Conservation (phyloP, 371 early-diverging fungal species). For the Sanchytrium tribonematis region DNA sequence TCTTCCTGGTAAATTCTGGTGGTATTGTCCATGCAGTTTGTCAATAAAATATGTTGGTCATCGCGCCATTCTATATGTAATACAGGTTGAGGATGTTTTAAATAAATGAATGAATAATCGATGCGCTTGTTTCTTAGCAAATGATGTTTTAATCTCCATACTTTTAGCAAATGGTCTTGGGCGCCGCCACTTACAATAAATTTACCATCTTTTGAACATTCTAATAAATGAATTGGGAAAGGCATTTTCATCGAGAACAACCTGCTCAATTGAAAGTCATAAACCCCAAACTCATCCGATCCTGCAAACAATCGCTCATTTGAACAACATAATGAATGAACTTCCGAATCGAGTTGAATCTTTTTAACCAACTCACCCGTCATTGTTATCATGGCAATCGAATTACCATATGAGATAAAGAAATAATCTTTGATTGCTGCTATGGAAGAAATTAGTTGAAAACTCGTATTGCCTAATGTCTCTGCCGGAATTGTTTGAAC, state of each 20-base stretch:
- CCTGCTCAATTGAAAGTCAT: neutral
- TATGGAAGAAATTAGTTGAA: neutral
- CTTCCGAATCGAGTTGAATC: neutral
- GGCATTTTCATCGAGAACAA: neutral
- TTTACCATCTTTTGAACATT: neutral
- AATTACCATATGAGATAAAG: neutral
- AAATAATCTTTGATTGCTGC: neutral
- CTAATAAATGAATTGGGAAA: neutral
- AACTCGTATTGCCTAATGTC: neutral
- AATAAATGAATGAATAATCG: neutral
- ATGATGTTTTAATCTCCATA: neutral
- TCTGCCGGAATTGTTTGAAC: neutral
- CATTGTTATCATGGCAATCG: neutral
- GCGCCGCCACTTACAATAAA: neutral
- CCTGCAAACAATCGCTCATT: neutral
- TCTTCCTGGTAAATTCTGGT: neutral
- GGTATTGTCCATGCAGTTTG: neutral
- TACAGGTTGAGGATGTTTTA: neutral
- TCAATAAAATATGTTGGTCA: neutral
- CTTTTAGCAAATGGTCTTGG: neutral
- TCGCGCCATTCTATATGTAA: neutral
- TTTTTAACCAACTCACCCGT: neutral
- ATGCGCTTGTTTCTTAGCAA: neutral
- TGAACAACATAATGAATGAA: neutral
- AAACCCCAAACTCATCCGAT: neutral